Conservation (phyloP, 257 asterid genomes). For the Solanum bulbocastanum region DNA sequence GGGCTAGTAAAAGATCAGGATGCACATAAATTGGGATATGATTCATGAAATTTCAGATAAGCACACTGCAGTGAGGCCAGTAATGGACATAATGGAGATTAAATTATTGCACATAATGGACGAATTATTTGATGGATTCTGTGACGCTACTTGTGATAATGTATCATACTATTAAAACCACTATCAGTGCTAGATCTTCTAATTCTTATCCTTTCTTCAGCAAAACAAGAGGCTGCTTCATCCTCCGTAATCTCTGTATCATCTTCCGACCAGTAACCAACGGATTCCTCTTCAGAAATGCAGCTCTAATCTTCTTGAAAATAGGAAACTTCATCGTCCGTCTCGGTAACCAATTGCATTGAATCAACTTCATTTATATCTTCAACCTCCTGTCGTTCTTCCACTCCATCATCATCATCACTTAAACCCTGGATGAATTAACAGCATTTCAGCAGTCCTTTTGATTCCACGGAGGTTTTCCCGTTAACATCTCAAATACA, state of each 20-base stretch:
- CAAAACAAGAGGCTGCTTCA: constrained; percentile 14
- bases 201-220: constrained; percentile 8
- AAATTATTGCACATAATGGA: too few species aligned
- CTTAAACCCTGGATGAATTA: constrained; percentile 51
- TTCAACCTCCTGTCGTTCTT: constrained; percentile 26
- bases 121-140: constrained; percentile 5
- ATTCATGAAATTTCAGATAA: neutral
- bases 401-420: constrained; percentile 22
- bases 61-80: neutral
- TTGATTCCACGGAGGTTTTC: constrained; percentile 50
- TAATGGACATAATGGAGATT: too few species aligned
- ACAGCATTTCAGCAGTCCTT: constrained; percentile 71
- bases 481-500: constrained; percentile 77
- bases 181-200: constrained; percentile 20
- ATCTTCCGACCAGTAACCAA: constrained; percentile 40
- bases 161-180: constrained; percentile 11
- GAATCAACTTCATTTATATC: constrained; percentile 44
- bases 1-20: neutral
- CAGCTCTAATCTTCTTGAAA: constrained; percentile 19
- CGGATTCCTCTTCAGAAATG: constrained; percentile 19
- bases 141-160: constrained; percentile 12
- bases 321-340: constrained; percentile 28
- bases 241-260: constrained; percentile 21
- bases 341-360: constrained; percentile 32
- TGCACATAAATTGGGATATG: neutral